Evolutionary conservation across 1,284 basidiomycete species (phyloP).

Genomic region (Phaffia rhodozyma): DNA sequence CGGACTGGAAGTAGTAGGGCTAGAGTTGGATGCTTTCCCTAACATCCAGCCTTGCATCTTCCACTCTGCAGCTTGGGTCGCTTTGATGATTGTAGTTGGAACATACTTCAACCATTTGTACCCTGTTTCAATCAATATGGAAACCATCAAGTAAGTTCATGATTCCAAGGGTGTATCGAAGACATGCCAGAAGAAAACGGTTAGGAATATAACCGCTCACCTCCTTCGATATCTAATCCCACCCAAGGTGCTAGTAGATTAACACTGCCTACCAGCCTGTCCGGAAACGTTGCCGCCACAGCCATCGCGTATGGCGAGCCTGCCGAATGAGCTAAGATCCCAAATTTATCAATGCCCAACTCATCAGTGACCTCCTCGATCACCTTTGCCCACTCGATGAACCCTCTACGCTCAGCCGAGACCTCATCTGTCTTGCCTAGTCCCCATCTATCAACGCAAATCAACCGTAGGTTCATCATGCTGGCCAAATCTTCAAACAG

Average conservation of each 20-base stretch:
- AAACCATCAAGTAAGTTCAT: constrained; percentile 13
- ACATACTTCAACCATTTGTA: constrained; percentile 97
- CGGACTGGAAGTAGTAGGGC: constrained; percentile 20
- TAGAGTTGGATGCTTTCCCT: constrained; percentile 74
- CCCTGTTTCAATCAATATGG: constrained; percentile 41
- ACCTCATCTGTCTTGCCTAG: constrained; percentile 67
- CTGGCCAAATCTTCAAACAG: constrained; percentile 93
- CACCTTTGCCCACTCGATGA: constrained; percentile 79
- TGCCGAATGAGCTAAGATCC: constrained; percentile 90
- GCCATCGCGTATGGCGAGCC: constrained; percentile 90
- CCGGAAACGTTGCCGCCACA: constrained; percentile 58
- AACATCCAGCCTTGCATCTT: constrained; percentile 91
- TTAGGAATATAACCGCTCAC: constrained; percentile 39
- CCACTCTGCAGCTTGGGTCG: constrained; percentile 95
- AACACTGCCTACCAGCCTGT: constrained; percentile 68
- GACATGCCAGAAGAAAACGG: neutral
- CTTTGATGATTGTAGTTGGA: constrained; percentile 82
- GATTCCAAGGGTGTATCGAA: neutral
- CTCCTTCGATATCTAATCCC: constrained; percentile 62
- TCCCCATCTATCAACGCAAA: constrained; percentile 96
- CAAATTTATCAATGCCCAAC: constrained; percentile 65
- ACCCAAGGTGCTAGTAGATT: constrained; percentile 96
- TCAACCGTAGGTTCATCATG: constrained; percentile 69
- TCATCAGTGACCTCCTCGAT: constrained; percentile 80
- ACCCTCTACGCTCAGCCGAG: constrained; percentile 55